phyloP scores from a whole-genome alignment of 192 early-diverging fungal species.

The Pecoramyces ruminantium region DNA sequence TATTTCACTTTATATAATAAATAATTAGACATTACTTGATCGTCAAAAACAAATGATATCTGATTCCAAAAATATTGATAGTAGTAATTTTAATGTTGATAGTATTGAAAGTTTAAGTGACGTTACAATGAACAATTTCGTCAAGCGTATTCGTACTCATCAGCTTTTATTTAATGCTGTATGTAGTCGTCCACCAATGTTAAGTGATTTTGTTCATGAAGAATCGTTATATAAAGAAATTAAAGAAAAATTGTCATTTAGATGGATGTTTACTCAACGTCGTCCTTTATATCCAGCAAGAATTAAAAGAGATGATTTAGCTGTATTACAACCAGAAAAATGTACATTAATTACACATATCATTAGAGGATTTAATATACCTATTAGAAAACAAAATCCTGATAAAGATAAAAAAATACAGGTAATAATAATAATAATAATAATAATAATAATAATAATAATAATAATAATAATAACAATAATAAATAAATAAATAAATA shows the following conservation, averaged over 20 bases:
- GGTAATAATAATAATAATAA: background rate
- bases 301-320: slow-evolving; percentile 3
- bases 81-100: background rate
- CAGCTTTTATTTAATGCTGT: slow-evolving; percentile 18
- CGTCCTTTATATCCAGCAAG: slow-evolving; percentile 26
- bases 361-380: slow-evolving; percentile 19
- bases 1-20: too few relatives aligned
- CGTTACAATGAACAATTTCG: background rate
- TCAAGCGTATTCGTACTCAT: slow-evolving; percentile 26
- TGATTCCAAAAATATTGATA: background rate
- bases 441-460: too few relatives aligned
- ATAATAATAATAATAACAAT: too few relatives aligned
- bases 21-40: background rate
- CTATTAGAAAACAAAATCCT: slow-evolving; percentile 11
- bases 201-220: slow-evolving; percentile 28
- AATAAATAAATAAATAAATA: too few relatives aligned
- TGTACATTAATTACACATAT: slow-evolving; percentile 27
- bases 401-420: slow-evolving; percentile 2
- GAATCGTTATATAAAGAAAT: slow-evolving; percentile 11
- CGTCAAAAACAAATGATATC: background rate
- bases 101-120: background rate
- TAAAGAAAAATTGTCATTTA: slow-evolving; percentile 6
- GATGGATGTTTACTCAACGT: slow-evolving; percentile 12
- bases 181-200: slow-evolving; percentile 11
- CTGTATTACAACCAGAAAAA: slow-evolving; percentile 11